Evolutionary conservation across 2,329 filamentous ascomycete species (phyloP).

Genomic region (Xylogone sp.): DNA sequence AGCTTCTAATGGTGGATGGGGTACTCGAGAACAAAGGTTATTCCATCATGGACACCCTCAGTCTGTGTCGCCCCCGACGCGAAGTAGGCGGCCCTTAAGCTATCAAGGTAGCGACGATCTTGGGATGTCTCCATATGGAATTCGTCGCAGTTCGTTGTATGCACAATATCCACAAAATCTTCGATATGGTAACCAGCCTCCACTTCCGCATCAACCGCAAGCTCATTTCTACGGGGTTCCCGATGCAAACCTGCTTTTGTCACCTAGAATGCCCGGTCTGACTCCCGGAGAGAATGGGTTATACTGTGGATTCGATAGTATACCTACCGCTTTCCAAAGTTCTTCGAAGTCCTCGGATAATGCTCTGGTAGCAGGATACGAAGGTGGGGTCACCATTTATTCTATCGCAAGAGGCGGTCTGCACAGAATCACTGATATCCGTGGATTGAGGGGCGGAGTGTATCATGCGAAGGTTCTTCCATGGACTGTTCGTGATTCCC

Average conservation of each 20-base stretch:
- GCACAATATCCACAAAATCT: constrained; percentile 37
- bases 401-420: constrained; percentile 68
- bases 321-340: constrained; percentile 40
- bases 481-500: constrained; percentile 54
- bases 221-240: constrained; percentile 74
- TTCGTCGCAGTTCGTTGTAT: constrained; percentile 48
- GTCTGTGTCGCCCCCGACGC: constrained; percentile 29
- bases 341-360: constrained; percentile 43
- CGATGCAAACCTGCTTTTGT: constrained; percentile 62
- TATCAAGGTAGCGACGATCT: constrained; percentile 49
- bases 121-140: constrained; percentile 35
- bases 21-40: constrained; percentile 24
- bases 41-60: constrained; percentile 18
- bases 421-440: constrained; percentile 65
- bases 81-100: constrained; percentile 45
- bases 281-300: constrained; percentile 67
- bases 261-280: constrained; percentile 47
- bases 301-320: constrained; percentile 76
- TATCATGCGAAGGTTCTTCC: constrained; percentile 79
- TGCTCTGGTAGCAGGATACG: constrained; percentile 72
- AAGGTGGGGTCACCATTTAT: constrained; percentile 76
- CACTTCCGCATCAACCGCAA: constrained; percentile 71
- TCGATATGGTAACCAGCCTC: constrained; percentile 51
- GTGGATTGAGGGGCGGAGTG: constrained; percentile 75
- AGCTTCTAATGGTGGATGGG: constrained; percentile 22